Evolutionary conservation across 2,329 filamentous ascomycete genomes (phyloP).

Genomic region (Bipolaris sorokiniana): DNA sequence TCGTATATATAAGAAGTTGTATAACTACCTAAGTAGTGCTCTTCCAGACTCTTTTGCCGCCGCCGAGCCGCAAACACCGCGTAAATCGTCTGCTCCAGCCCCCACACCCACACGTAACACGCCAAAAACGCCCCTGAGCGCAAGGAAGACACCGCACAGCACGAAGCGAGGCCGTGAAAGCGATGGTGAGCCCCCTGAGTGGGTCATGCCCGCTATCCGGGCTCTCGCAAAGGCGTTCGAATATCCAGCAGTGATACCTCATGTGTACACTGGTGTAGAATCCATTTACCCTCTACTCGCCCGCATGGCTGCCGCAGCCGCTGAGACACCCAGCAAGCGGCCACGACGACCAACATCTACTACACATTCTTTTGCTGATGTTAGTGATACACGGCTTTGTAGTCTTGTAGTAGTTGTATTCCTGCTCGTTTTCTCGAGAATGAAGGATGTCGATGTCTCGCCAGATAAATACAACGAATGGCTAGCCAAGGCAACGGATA

Average conservation of each 20-base stretch:
- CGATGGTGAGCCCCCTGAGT: slow-evolving; percentile 50
- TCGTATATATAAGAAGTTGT: slow-evolving; percentile 78
- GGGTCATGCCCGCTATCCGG: slow-evolving; percentile 73
- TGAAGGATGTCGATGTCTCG: slow-evolving; percentile 38
- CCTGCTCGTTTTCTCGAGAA: slow-evolving; percentile 63
- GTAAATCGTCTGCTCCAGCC: slow-evolving; percentile 31
- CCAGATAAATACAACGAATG: slow-evolving; percentile 42
- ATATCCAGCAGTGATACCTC: slow-evolving; percentile 68
- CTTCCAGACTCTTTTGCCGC: slow-evolving; percentile 56
- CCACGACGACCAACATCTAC: slow-evolving; percentile 51
- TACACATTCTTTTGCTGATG: slow-evolving; percentile 9
- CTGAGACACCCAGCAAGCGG: slow-evolving; percentile 54
- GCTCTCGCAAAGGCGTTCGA: slow-evolving; percentile 68
- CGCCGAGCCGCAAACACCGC: slow-evolving; percentile 43
- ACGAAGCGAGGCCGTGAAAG: slow-evolving; percentile 21
- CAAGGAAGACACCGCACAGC: slow-evolving; percentile 31
- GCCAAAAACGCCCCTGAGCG: slow-evolving; percentile 35
- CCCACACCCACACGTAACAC: slow-evolving; percentile 32
- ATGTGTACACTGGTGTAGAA: slow-evolving; percentile 75
- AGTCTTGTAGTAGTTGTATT: slow-evolving; percentile 66
- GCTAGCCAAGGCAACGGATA: slow-evolving; percentile 56
- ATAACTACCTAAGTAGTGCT: slow-evolving; percentile 76
- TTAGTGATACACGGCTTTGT: slow-evolving; percentile 30
- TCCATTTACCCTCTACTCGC: slow-evolving; percentile 55
- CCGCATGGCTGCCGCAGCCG: slow-evolving; percentile 35